Base-by-base conservation (phyloP, 768 basidiomycete species). In the Stropharia rugosoannulata region DNA sequence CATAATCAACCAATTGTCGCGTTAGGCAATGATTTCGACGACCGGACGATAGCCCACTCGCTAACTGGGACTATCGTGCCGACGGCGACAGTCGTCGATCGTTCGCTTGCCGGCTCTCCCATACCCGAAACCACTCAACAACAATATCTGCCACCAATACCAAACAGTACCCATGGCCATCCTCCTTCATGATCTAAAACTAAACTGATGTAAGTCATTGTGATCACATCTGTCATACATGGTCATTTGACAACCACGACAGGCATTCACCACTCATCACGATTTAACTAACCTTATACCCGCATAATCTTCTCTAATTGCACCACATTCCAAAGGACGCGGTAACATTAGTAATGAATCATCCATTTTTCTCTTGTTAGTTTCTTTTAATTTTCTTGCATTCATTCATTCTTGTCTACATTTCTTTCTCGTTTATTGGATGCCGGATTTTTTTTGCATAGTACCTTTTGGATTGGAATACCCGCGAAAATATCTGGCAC, bases 1-100 rank as follows among this genome's bases (percentile, higher is more conserved):
- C 87, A 91, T 59, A 91, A 90, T 64, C 85, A 90, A 62, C 84
- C 86, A 18, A 70, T 80, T 29, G 65, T 70, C 40, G 68, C 74
- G n/a, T 53, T 76, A 15, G 74, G 74, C 38, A 73, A 73, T 13
- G 69, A 74, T n/a, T 70, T 73, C 7, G 74, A 76, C 43, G 80
- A 79, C 43, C 73, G 73, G 38, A 78, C 78, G 18, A 56, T 76
- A 16, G 73, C 71, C 9, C 75, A 72, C 16, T 80, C 80, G 27
- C 65, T 68, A 10, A 76, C 73, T 39, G 72, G 67, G 27, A 79
- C 78, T 1, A 66, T 80, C 35, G 63, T 75, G 22, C 80, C 73
- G 19, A 80, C 74, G 52, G 69, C 78, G 56, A 79, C 80, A 37
- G 70, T 82, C 61, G 73, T 74, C 40, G 80, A 82, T 66, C 71